Conservation (phyloP, 805 yeast genomes). For the Yamadazyma akitaensis region DNA sequence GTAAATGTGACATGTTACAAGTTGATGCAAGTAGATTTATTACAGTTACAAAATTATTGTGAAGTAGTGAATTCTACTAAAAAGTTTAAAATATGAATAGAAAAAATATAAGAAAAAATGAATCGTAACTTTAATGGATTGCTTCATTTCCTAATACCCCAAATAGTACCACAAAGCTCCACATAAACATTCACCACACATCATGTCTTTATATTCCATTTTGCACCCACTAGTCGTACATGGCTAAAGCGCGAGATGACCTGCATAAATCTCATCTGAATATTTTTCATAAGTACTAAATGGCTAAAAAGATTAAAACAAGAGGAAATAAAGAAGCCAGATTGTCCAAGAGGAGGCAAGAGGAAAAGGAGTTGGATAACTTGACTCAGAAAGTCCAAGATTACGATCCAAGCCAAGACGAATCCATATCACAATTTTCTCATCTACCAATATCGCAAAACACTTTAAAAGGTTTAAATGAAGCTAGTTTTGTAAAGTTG, state of each 20-base stretch:
- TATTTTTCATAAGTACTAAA: conserved; percentile 4
- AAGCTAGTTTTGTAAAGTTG: conserved; percentile 71
- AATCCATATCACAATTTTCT: conserved; percentile 47
- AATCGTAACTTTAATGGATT: too few relatives aligned
- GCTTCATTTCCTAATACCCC: too few relatives aligned
- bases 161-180: too few relatives aligned
- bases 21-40: not conserved
- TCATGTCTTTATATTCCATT: not conserved
- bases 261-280: conserved; percentile 5
- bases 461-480: conserved; percentile 70
- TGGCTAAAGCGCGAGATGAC: conserved; percentile 1
- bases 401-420: conserved; percentile 43
- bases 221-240: conserved; percentile 3
- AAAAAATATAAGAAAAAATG: too few relatives aligned
- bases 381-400: conserved; percentile 53
- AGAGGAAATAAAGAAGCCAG: conserved; percentile 16
- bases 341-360: conserved; percentile 23
- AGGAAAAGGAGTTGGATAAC: conserved; percentile 33
- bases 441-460: conserved; percentile 73
- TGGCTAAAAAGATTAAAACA: conserved; percentile 19
- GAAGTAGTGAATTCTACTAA: not conserved
- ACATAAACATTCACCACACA: too few relatives aligned
- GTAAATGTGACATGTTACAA: not conserved
- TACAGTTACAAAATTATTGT: not conserved
- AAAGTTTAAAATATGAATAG: too few relatives aligned